Evolutionary conservation across 1,139 yeast genomes (phyloP).

Genomic region (Taiozyma sp.): DNA sequence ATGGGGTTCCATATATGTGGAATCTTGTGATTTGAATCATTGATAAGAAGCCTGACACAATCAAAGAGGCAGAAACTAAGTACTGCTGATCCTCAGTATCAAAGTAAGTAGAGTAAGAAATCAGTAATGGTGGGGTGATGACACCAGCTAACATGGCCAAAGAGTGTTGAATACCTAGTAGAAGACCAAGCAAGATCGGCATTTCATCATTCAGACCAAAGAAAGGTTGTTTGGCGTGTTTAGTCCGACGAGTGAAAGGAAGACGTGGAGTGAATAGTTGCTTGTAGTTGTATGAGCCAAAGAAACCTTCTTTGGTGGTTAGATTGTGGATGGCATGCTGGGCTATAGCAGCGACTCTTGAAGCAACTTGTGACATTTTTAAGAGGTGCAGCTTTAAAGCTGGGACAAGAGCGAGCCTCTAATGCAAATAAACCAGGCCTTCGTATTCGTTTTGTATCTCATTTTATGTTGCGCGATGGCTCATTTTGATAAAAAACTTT

Average conservation of each 20-base stretch:
- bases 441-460: not conserved
- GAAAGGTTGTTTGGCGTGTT: slow-evolving; percentile 52
- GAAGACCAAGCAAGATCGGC: slow-evolving; percentile 70
- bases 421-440: not conserved
- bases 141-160: slow-evolving; percentile 90
- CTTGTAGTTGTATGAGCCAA: slow-evolving; percentile 81
- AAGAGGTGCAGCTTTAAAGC: not conserved
- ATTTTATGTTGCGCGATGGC: not conserved
- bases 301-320: slow-evolving; percentile 69
- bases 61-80: slow-evolving; percentile 71
- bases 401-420: not conserved
- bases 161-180: slow-evolving; percentile 83
- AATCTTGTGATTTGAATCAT: slow-evolving; percentile 75
- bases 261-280: slow-evolving; percentile 72
- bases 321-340: slow-evolving; percentile 28
- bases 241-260: slow-evolving; percentile 44
- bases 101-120: slow-evolving; percentile 57
- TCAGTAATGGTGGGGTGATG: slow-evolving; percentile 75
- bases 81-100: slow-evolving; percentile 50
- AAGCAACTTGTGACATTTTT: not conserved
- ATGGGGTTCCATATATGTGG: slow-evolving; percentile 65
- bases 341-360: not conserved
- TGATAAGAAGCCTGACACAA: slow-evolving; percentile 71
- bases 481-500: not conserved
- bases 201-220: slow-evolving; percentile 74